Evolutionary conservation across 169 alveolate genomes (phyloP).

Genomic region (Plasmodium ovale): DNA sequence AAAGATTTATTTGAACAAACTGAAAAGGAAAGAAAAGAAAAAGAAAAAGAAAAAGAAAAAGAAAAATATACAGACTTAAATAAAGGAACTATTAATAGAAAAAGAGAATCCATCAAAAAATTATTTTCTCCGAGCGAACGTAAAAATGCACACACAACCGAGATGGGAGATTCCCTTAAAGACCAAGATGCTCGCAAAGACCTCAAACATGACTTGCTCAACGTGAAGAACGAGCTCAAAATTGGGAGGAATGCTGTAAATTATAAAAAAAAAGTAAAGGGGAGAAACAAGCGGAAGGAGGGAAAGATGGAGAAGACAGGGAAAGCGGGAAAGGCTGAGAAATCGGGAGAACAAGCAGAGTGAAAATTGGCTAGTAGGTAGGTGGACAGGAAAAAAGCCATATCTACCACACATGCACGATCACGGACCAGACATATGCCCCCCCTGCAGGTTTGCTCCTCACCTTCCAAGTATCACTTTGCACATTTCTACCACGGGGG

Average conservation of each 20-base stretch:
- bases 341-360: neutral
- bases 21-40: slow-evolving; percentile 40
- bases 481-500: no score
- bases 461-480: no score
- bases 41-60: neutral
- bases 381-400: no score
- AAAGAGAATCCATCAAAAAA: slow-evolving; percentile 33
- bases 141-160: neutral
- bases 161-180: neutral
- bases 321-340: neutral
- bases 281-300: slow-evolving; percentile 26
- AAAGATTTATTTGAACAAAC: slow-evolving; percentile 79
- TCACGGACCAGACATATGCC: no score
- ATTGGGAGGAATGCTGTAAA: slow-evolving; percentile 40
- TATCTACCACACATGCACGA: no score
- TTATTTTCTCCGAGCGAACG: slow-evolving; percentile 10
- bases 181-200: neutral
- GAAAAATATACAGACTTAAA: slow-evolving; percentile 1
- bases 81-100: slow-evolving; percentile 5
- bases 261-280: slow-evolving; percentile 35
- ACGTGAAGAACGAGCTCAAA: slow-evolving; percentile 33
- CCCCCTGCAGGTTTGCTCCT: no score
- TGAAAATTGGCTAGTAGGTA: no score
- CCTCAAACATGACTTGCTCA: neutral
- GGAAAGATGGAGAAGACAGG: neutral